phyloP scores from a whole-genome alignment of 495 filamentous ascomycete species.

The Xylaria sp. region DNA sequence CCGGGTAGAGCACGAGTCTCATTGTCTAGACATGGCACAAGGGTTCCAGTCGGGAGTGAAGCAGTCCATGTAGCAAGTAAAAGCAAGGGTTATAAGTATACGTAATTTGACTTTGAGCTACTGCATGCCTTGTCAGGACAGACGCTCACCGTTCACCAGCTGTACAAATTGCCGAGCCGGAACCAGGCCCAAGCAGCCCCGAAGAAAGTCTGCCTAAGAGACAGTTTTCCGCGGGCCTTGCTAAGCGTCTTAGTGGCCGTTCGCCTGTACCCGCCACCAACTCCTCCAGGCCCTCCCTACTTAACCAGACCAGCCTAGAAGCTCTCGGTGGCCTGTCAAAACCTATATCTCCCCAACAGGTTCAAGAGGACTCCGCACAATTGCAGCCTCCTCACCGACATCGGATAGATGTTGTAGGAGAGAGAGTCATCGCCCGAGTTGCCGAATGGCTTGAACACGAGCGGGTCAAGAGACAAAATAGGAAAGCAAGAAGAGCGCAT shows the following conservation, averaged over 20 bases:
- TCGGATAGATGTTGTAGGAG: constrained; percentile 48
- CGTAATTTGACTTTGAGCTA: neutral
- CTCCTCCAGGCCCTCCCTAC: constrained; percentile 48
- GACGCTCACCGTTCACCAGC: constrained; percentile 39
- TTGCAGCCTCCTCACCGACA: constrained; percentile 44
- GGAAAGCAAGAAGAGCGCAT: constrained; percentile 51
- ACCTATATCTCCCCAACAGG: constrained; percentile 35
- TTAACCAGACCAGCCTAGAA: constrained; percentile 46
- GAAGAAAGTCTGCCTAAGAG: constrained; percentile 52
- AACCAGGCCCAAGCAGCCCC: constrained; percentile 35
- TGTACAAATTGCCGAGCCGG: constrained; percentile 58
- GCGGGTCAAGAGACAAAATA: constrained; percentile 66
- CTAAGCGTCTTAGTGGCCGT: constrained; percentile 51
- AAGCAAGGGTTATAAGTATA: neutral
- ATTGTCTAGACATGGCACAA: neutral
- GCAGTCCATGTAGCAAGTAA: neutral
- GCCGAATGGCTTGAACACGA: constrained; percentile 81
- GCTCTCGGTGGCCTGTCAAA: constrained; percentile 33
- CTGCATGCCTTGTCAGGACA: constrained; percentile 6
- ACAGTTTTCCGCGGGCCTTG: constrained; percentile 51
- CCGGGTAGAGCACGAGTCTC: constrained; percentile 5
- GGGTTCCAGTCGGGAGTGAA: neutral
- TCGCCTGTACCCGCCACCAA: constrained; percentile 37
- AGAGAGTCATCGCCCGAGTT: constrained; percentile 73
- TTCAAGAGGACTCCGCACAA: constrained; percentile 41